Evolutionary conservation across 495 filamentous ascomycete species (phyloP).

Genomic region (Penicillium maclennaniae): DNA sequence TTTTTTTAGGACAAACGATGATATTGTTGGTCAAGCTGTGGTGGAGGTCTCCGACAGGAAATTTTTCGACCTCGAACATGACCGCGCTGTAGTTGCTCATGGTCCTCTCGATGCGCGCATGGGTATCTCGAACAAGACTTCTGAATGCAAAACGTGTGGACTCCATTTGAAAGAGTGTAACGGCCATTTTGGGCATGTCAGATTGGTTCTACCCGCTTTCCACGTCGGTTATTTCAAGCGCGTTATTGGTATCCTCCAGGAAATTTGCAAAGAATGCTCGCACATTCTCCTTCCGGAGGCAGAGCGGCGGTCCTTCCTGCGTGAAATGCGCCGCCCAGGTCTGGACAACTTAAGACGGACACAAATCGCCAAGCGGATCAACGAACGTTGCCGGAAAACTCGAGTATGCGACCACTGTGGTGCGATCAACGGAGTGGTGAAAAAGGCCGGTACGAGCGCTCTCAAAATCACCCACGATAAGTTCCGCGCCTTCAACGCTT

Average conservation of each 20-base stretch:
- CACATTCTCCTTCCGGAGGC: conserved; percentile 73
- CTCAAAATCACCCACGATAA: conserved; percentile 94
- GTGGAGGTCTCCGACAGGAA: conserved; percentile 87
- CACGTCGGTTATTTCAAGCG: conserved; percentile 94
- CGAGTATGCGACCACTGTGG: conserved; percentile 72
- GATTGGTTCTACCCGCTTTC: conserved; percentile 84
- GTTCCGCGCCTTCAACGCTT: conserved; percentile 79
- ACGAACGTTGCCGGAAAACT: conserved; percentile 81
- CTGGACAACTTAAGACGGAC: conserved; percentile 81
- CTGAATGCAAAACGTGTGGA: conserved; percentile 76
- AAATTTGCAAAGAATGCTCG: conserved; percentile 78
- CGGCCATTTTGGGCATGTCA: conserved; percentile 91
- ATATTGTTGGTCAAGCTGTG: conserved; percentile 90
- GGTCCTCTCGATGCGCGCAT: conserved; percentile 83
- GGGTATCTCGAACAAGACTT: conserved; percentile 79
- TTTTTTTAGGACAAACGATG: conserved; percentile 67
- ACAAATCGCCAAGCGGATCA: conserved; percentile 79
- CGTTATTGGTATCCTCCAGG: conserved; percentile 81
- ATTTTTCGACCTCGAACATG: conserved; percentile 79
- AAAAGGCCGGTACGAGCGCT: conserved; percentile 70
- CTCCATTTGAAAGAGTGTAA: conserved; percentile 74
- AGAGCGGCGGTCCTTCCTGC: conserved; percentile 67
- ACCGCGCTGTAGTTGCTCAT: conserved; percentile 65
- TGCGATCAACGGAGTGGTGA: conserved; percentile 80
- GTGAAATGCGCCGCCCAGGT: conserved; percentile 71